These are phyloP conservation scores for Aspergillus biplanus DNA, from an alignment of 495 filamentous ascomycete genomes.

Conservation along the genomic window DNA sequence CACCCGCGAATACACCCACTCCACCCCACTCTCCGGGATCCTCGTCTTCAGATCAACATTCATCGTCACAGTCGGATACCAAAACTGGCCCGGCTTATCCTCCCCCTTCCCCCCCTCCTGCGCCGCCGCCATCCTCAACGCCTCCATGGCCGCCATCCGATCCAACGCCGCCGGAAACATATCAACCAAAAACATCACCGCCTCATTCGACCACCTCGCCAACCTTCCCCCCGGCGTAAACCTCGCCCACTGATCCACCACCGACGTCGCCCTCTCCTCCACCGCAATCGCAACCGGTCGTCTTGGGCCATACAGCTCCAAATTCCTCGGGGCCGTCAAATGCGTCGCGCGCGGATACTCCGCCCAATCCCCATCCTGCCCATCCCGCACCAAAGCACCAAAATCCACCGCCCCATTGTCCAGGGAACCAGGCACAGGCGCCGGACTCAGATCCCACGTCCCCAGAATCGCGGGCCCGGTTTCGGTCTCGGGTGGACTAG, in stretches of 20 bases:
- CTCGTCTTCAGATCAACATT: conserved; percentile 58
- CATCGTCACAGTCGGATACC: conserved; percentile 70
- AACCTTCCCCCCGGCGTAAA: conserved; percentile 24
- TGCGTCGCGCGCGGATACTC: conserved; percentile 34
- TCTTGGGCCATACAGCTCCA: conserved; percentile 51
- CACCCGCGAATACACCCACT: conserved; percentile 57
- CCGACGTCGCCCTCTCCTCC: conserved; percentile 38
- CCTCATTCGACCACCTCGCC: conserved; percentile 40
- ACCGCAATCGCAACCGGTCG: neutral
- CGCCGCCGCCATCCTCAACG: conserved; percentile 30
- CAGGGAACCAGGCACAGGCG: conserved; percentile 34
- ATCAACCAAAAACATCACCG: conserved; percentile 56
- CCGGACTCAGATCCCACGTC: conserved; percentile 41
- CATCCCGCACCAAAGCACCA: conserved; percentile 33
- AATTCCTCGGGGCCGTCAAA: conserved; percentile 43
- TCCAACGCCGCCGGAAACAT: conserved; percentile 55
- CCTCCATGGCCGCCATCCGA: conserved; percentile 23
- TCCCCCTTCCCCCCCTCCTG: conserved; percentile 10
- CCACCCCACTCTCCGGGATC: conserved; percentile 48
- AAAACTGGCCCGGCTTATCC: conserved; percentile 37
- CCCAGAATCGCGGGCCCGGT: conserved; percentile 43
- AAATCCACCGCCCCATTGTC: conserved; percentile 7
- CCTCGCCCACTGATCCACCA: conserved; percentile 61
- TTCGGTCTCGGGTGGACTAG: conserved; percentile 54
- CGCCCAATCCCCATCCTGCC: conserved; percentile 16